phyloP scores from a whole-genome alignment of 2,329 filamentous ascomycete genomes.

The Cordyceps pruinosa region DNA sequence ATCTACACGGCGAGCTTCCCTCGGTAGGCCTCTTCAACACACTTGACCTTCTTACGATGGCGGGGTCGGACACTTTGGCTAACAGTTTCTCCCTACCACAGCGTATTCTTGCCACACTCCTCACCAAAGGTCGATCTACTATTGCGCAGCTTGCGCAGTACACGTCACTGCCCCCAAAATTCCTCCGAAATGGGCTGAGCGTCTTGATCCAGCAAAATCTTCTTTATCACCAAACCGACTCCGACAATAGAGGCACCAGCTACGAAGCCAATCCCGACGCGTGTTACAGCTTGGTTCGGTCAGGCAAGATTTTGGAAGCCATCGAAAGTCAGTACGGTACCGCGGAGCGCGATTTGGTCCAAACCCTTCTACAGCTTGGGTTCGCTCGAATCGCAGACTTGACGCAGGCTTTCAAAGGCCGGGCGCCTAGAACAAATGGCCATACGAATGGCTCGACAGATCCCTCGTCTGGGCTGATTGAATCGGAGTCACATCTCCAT shows the following conservation, averaged over 20 bases:
- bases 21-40: conserved; percentile 55
- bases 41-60: neutral
- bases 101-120: conserved; percentile 77
- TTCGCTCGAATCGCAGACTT: conserved; percentile 68
- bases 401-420: conserved; percentile 50
- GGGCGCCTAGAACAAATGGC: conserved; percentile 29
- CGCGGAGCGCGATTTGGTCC: conserved; percentile 67
- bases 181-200: conserved; percentile 73
- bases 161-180: conserved; percentile 64
- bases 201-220: conserved; percentile 87
- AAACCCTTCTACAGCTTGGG: conserved; percentile 68
- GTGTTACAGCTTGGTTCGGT: conserved; percentile 75
- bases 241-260: conserved; percentile 55
- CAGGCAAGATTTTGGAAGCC: conserved; percentile 72
- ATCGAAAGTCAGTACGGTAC: conserved; percentile 67
- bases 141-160: conserved; percentile 62
- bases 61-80: neutral
- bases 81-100: conserved; percentile 31
- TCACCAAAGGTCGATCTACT: conserved; percentile 70
- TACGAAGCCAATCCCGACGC: conserved; percentile 80
- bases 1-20: conserved; percentile 84
- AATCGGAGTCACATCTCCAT: conserved; percentile 42
- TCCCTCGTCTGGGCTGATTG: conserved; percentile 30
- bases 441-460: conserved; percentile 29
- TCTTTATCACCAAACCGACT: conserved; percentile 63